phyloP scores from a whole-genome alignment of 2,329 filamentous ascomycete species.

The Ascochyta pisi region DNA sequence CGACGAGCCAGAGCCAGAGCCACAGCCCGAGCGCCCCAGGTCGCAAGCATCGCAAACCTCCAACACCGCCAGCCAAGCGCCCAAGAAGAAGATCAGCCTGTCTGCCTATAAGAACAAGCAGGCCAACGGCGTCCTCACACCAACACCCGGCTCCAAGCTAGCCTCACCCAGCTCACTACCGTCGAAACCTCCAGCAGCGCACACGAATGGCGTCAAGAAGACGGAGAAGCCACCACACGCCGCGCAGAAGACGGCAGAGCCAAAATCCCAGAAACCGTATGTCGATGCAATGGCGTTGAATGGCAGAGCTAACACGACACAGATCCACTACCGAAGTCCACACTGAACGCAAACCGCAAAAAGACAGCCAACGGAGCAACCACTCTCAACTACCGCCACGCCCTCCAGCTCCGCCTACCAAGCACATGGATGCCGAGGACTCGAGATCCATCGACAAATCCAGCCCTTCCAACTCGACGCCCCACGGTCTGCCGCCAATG shows the following conservation, averaged over 20 bases:
- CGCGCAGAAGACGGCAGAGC: conserved; percentile 20
- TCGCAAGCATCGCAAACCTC: conserved; percentile 31
- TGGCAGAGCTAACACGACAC: conserved; percentile 23
- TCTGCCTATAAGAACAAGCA: conserved; percentile 67
- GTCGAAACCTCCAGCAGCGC: conserved; percentile 28
- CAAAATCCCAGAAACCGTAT: conserved; percentile 31
- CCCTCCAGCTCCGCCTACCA: conserved; percentile 21
- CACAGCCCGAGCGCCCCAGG: conserved; percentile 43
- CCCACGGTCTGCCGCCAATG: conserved; percentile 48
- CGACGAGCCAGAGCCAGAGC: conserved; percentile 54
- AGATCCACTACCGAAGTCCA: conserved; percentile 29
- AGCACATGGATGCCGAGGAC: conserved; percentile 50
- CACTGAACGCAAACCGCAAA: conserved; percentile 25
- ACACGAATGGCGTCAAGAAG: conserved; percentile 37
- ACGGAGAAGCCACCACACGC: conserved; percentile 26
- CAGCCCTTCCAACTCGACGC: conserved; percentile 39
- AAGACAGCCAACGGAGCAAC: conserved; percentile 21
- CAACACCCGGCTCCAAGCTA: conserved; percentile 39
- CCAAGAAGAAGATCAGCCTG: conserved; percentile 68
- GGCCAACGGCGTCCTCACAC: conserved; percentile 44
- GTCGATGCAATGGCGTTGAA: not conserved
- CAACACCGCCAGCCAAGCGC: conserved; percentile 50
- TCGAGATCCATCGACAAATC: conserved; percentile 41
- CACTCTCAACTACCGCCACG: conserved; percentile 22
- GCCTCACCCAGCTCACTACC: conserved; percentile 36